Percentiles rank a stretch among this genome's conserved stretches.
These are phyloP conservation scores for Candida nitratophila DNA, from an alignment of 805 yeast genomes.

Conservation along the genomic window DNA sequence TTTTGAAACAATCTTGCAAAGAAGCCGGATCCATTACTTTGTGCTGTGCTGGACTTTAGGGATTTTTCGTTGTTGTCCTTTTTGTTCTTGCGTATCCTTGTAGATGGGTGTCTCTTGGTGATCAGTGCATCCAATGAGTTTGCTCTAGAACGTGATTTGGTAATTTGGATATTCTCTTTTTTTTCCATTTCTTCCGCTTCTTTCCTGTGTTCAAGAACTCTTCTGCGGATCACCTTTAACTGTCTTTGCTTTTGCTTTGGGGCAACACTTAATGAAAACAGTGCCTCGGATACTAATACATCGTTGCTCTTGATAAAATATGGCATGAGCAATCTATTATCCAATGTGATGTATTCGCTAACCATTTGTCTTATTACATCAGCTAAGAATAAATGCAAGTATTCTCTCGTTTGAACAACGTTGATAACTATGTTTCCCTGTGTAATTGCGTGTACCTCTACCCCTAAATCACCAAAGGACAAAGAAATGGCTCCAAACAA, in stretches of 20 bases:
- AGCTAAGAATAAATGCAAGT: slow-evolving; percentile 30
- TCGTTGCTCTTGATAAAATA: slow-evolving; percentile 25
- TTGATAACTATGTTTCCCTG: slow-evolving; percentile 14
- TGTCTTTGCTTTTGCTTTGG: slow-evolving; percentile 4
- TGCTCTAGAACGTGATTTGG: slow-evolving; percentile 9
- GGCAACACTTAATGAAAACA: slow-evolving; percentile 6
- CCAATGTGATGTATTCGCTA: slow-evolving; percentile 26
- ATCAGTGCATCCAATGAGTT: slow-evolving; percentile 16
- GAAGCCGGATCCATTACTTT: not conserved
- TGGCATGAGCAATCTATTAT: slow-evolving; percentile 23
- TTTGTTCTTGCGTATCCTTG: not conserved
- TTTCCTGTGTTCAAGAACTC: slow-evolving; percentile 1
- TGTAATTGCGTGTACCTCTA: slow-evolving; percentile 22
- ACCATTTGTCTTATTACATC: slow-evolving; percentile 31
- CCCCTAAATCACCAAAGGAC: slow-evolving; percentile 11
- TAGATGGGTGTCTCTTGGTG: not conserved
- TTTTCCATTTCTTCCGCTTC: slow-evolving; percentile 5
- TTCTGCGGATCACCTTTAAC: slow-evolving; percentile 4
- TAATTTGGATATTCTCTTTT: slow-evolving; percentile 1
- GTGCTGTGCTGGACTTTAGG: not conserved
- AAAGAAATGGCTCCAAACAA: slow-evolving; percentile 18
- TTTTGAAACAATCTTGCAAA: not conserved
- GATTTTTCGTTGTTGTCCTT: not conserved
- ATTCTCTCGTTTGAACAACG: slow-evolving; percentile 21
- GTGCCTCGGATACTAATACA: slow-evolving; percentile 9